Evolutionary conservation across 2,329 filamentous ascomycete species (phyloP), one percentile per base, ranked within the genome.

Genomic region (Ilyonectria robusta): DNA sequence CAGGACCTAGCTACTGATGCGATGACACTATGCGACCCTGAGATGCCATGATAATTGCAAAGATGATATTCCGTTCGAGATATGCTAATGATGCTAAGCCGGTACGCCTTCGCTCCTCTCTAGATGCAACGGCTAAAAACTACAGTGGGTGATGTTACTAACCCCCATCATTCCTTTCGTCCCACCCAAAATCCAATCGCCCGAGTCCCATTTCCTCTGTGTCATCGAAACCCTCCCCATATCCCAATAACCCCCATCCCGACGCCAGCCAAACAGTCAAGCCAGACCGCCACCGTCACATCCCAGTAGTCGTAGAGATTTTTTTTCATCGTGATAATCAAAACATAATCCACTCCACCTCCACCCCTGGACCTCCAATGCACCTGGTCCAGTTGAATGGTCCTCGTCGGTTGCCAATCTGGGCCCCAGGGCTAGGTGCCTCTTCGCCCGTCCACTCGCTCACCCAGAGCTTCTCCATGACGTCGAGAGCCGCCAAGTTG

Each of bases 401-500:
- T 47, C 86, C 85, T 56, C 84, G 81, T 62, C 82, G 80, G 62
- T 77, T 78, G 53, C 79, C 80, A 57, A 82, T 75, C 74, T 66
- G 75, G 19, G 75, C 68, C 23, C 73, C 78, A 21, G 78, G 77
- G 56, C 75, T 79, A 21, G 76, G 70, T 54, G 76, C 74, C 58
- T 81, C 79, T 31, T 81, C 79, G 48, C 82, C 81, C 65, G 81
- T 76, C 71, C 77, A 80, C 56, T 89, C 87, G 56, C 86, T 87
- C 13, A 85, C 85, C 85, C 95, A 98, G 17, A 97, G 87, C 75
- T 91, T 90, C 84, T 98, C 95, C 47, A 98, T 82, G 4, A 97
- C 90, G 75, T 96, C 93, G 29, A 98, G 86, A 8, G 93, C 94
- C 7, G 93, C 92, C 46, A 97, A 87, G 78, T 97, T 98, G 82